A percentile compares a stretch with the other conserved stretches of the same genome.
Conservation (phyloP, 2,329 filamentous ascomycete species). For the Pseudonectria buxi region DNA sequence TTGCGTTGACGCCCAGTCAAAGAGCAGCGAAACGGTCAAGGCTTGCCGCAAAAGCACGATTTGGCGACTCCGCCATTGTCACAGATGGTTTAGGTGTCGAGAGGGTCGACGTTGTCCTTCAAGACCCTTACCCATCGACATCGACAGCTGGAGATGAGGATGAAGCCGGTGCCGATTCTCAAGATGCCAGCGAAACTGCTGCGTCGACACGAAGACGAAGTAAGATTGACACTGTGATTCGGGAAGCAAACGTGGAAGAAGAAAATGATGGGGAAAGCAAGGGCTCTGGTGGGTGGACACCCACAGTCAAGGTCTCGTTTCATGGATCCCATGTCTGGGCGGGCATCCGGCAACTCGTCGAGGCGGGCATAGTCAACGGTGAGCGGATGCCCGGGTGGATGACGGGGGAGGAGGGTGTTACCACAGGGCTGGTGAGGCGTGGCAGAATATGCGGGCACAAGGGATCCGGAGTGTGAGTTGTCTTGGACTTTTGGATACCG, state of each 20-base stretch:
- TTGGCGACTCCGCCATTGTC: slow-evolving; percentile 53
- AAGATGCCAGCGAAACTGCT: slow-evolving; percentile 6
- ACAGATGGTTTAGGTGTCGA: slow-evolving; percentile 57
- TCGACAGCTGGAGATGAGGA: slow-evolving; percentile 18
- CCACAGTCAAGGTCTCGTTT: slow-evolving; percentile 56
- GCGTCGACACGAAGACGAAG: slow-evolving; percentile 21
- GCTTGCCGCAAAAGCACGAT: slow-evolving; percentile 59
- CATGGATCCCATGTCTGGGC: slow-evolving; percentile 74
- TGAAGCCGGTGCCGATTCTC: slow-evolving; percentile 9
- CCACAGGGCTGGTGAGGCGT: slow-evolving; percentile 59
- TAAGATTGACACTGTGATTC: slow-evolving; percentile 30
- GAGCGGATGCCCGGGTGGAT: slow-evolving; percentile 82
- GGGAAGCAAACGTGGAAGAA: slow-evolving; percentile 19
- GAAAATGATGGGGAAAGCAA: slow-evolving; percentile 21
- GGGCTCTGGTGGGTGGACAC: slow-evolving; percentile 25
- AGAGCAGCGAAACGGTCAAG: slow-evolving; percentile 50
- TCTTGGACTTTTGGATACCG: slow-evolving; percentile 7
- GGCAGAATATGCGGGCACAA: slow-evolving; percentile 58
- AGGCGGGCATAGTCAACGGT: slow-evolving; percentile 68
- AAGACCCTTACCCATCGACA: slow-evolving; percentile 46
- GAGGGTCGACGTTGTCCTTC: slow-evolving; percentile 51
- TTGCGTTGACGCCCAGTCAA: slow-evolving; percentile 21
- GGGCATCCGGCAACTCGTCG: slow-evolving; percentile 70
- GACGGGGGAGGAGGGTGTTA: slow-evolving; percentile 80
- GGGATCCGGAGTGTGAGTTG: slow-evolving; percentile 44